Base-by-base conservation (phyloP, 805 yeast genomes). In the Suhomyces kilbournensis region DNA sequence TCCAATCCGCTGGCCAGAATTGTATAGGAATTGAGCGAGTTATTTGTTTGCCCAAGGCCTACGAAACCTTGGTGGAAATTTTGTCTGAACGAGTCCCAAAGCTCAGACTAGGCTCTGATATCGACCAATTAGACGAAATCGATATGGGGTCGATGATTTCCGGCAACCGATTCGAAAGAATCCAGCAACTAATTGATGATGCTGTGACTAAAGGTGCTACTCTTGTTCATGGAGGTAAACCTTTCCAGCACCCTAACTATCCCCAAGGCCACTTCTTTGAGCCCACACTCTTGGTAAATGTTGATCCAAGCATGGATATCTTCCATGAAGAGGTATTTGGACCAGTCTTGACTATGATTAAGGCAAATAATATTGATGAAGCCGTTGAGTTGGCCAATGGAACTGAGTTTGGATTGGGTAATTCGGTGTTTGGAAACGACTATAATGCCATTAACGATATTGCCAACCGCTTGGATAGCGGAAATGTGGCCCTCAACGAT, bases 11-110 rank as follows among this genome's bases (percentile, higher is more conserved):
- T 0, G 99, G 99, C 10, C 99, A 94, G 71, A 94, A 94, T 67
- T 94, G 99, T 73, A 94, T 94, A 63, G 98, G 99, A 38, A 88
- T 94, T 50, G 99, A 94, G 72, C 79, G 99, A 53, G 96, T 94
- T 6, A 86, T 94, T 56, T 90, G 92, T 35, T 77, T 90, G 44
- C 88, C 87, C 4, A 74, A 75, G 42, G 81, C 83, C 25, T 92
- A 94, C 69, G 85, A 82, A 20, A 62, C 70, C 43, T 70, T 94
- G 42, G 85, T 86, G 1, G 70, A 72, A 0, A 79, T 82, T 8
- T 73, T 94, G 43, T 59, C 78, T 1, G 68, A 75, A 30, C 78
- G 94, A 52, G 82, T 94, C 19, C 74, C 78, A 5, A 63, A 72
- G 32, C 68, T 94, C 48, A 76, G 97, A 46, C 64, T 91, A 7